phyloP scores from a whole-genome alignment of 139 green algal species.

The Chlorella ohadii region DNA sequence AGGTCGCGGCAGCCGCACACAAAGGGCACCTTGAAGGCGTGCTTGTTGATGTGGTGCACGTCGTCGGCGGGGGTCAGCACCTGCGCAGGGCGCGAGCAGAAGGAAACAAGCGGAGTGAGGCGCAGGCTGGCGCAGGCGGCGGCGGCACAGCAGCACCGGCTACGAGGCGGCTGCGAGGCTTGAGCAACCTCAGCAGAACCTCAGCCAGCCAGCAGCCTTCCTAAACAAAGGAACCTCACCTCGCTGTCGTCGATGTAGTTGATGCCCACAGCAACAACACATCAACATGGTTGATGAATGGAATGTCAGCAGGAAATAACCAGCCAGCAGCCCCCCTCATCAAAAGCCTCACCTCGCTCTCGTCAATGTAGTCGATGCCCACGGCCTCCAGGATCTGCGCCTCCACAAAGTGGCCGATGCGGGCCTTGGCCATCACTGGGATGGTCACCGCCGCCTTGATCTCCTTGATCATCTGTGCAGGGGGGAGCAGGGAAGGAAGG shows the following conservation, averaged over 20 bases:
- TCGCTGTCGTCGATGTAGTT: conserved; percentile 99
- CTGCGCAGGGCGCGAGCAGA: conserved; percentile 40
- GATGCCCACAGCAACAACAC: conserved; percentile 50
- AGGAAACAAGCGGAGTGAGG: no score
- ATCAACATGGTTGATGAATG: no score
- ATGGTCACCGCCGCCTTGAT: conserved; percentile 99
- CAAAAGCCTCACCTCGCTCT: conserved; percentile 89
- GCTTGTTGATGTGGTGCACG: conserved; percentile 99
- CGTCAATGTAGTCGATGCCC: conserved; percentile 98
- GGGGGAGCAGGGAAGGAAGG: neutral
- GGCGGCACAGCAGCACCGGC: no score
- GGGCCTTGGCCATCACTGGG: conserved; percentile 99
- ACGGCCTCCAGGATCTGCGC: conserved; percentile 98
- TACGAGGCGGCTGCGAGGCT: no score
- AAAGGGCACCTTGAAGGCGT: conserved; percentile 98
- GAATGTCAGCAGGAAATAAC: no score
- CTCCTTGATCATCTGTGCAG: conserved; percentile 88
- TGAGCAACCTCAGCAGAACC: no score
- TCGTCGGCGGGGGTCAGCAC: conserved; percentile 99
- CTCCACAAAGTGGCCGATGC: conserved; percentile 99
- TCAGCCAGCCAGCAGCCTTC: neutral
- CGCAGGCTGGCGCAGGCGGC: no score
- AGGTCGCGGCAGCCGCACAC: conserved; percentile 99
- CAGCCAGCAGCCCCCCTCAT: neutral
- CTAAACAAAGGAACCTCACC: conserved; percentile 55